Percentiles rank a stretch among this genome's conserved stretches.
These are phyloP conservation scores for Tephrocybe sp. DNA, from an alignment of 768 basidiomycete species.

Conservation along the genomic window DNA sequence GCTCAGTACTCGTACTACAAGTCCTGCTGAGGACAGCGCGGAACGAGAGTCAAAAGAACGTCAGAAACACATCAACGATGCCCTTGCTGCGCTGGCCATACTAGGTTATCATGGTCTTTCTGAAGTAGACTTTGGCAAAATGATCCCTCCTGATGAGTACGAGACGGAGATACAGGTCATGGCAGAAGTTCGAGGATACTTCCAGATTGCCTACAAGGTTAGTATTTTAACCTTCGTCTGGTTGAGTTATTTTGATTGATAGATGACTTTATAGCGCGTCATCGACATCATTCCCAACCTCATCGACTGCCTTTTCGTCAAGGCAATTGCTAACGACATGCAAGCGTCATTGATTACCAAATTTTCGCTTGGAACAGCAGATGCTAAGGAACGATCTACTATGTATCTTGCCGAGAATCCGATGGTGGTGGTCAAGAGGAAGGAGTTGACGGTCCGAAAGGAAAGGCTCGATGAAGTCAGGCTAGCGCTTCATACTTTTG, in stretches of 20 bases:
- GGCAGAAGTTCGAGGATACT: conserved; percentile 46
- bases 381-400: conserved; percentile 35
- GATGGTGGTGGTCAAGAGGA: conserved; percentile 30
- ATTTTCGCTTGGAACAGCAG: conserved; percentile 33
- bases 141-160: conserved; percentile 33
- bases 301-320: conserved; percentile 32
- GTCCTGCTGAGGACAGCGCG: neutral
- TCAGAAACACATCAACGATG: conserved; percentile 6
- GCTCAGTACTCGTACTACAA: neutral
- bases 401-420: conserved; percentile 49
- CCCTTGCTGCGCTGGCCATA: conserved; percentile 28
- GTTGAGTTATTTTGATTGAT: too few relatives aligned
- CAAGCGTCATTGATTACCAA: conserved; percentile 34
- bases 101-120: conserved; percentile 28
- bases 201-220: conserved; percentile 47
- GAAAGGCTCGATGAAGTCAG: conserved; percentile 39
- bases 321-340: conserved; percentile 27
- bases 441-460: conserved; percentile 31
- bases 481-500: conserved; percentile 29
- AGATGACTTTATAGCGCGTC: conserved; percentile 43
- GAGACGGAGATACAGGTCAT: conserved; percentile 42
- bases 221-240: too few relatives aligned
- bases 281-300: conserved; percentile 41
- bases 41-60: neutral
- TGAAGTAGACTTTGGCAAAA: conserved; percentile 30